phyloP scores from a whole-genome alignment of 2,329 filamentous ascomycete genomes.

The Aureobasidium sp. region DNA sequence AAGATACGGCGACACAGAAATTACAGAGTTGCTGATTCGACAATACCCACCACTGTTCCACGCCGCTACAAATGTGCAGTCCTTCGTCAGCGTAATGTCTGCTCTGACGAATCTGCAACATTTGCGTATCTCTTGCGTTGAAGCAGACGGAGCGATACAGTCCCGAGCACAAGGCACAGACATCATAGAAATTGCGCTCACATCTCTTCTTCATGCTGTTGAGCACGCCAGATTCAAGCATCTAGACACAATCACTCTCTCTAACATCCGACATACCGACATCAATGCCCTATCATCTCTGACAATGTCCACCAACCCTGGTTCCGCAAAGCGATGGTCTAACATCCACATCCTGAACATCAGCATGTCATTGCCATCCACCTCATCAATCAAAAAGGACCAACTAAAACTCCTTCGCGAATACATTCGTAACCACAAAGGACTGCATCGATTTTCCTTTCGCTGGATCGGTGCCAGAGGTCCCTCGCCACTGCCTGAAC shows the following conservation, averaged over 20 bases:
- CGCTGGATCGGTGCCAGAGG: conserved; percentile 45
- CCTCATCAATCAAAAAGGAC: conserved; percentile 13
- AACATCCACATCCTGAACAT: conserved; percentile 69
- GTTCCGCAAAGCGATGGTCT: conserved; percentile 63
- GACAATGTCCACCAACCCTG: conserved; percentile 64
- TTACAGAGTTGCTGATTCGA: conserved; percentile 72
- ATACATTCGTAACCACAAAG: conserved; percentile 63
- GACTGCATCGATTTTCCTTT: conserved; percentile 64
- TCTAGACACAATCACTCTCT: conserved; percentile 63
- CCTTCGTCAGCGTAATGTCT: conserved; percentile 68
- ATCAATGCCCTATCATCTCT: conserved; percentile 70
- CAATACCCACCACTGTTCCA: conserved; percentile 88
- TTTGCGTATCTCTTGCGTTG: conserved; percentile 67
- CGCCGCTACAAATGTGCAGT: conserved; percentile 76
- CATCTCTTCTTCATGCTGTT: conserved; percentile 74
- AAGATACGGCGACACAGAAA: conserved; percentile 71
- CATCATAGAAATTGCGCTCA: conserved; percentile 80
- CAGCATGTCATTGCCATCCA: conserved; percentile 52
- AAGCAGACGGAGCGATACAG: conserved; percentile 50
- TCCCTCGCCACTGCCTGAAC: neutral
- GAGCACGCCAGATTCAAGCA: conserved; percentile 61
- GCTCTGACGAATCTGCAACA: conserved; percentile 62
- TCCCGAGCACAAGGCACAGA: conserved; percentile 55
- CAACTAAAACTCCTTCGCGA: conserved; percentile 56
- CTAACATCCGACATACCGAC: conserved; percentile 64